phyloP scores from a whole-genome alignment of 1,284 basidiomycete species.

The Vanrija sp. region DNA sequence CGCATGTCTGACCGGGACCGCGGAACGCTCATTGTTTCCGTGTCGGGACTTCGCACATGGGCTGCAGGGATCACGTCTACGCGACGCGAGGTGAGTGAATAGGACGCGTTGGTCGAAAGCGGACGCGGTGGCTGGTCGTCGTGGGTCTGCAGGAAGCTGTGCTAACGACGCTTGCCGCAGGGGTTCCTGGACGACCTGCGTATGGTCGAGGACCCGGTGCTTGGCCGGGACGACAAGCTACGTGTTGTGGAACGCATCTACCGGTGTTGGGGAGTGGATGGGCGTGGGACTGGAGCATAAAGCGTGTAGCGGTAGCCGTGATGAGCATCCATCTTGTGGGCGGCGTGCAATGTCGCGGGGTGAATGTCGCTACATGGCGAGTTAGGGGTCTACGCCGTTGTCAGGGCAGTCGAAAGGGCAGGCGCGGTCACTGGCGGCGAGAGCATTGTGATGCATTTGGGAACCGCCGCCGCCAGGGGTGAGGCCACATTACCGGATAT shows the following conservation, averaged over 20 bases:
- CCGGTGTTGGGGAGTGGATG: conserved; percentile 68
- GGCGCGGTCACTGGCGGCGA: too few relatives aligned
- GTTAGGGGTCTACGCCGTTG: too few relatives aligned
- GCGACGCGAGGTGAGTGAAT: conserved; percentile 28
- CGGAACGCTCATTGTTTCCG: conserved; percentile 52
- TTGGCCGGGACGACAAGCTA: conserved; percentile 67
- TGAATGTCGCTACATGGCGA: too few relatives aligned
- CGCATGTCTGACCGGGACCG: conserved; percentile 49
- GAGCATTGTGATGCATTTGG: too few relatives aligned
- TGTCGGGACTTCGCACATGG: conserved; percentile 47
- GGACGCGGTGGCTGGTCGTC: not conserved
- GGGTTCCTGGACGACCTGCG: conserved; percentile 81
- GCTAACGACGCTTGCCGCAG: conserved; percentile 36
- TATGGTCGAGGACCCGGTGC: conserved; percentile 69
- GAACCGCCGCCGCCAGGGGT: too few relatives aligned
- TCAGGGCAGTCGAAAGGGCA: too few relatives aligned
- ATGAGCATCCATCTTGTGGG: not conserved
- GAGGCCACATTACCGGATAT: too few relatives aligned
- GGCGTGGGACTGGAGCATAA: conserved; percentile 5
- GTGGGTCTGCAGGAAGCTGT: not conserved
- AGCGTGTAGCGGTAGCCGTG: not conserved
- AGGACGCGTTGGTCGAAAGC: not conserved
- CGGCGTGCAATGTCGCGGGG: too few relatives aligned
- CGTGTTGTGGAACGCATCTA: conserved; percentile 82
- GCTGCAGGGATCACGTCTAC: conserved; percentile 39